A percentile compares a stretch with the other conserved stretches of the same genome.
These are phyloP conservation scores for Ustilago xerochloae DNA, from an alignment of 1,284 basidiomycete species.

Conservation along the genomic window DNA sequence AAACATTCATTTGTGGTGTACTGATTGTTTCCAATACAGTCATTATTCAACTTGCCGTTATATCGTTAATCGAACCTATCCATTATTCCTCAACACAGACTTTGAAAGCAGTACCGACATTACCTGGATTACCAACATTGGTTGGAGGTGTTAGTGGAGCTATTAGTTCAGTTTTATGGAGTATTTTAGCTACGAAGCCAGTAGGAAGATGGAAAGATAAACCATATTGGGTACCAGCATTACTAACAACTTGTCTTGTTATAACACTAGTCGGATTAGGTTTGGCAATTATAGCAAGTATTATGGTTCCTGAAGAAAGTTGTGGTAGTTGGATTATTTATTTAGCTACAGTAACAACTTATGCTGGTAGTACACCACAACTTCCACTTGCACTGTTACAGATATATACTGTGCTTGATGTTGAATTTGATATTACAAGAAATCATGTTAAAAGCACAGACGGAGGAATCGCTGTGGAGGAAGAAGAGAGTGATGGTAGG, in stretches of 20 bases:
- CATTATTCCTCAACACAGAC: not conserved
- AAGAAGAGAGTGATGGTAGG: too few species aligned
- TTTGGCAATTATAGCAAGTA: conserved; percentile 11
- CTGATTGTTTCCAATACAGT: conserved; percentile 27
- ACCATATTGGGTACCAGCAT: conserved; percentile 21
- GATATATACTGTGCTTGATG: conserved; percentile 24
- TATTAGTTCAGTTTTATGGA: conserved; percentile 8
- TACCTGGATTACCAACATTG: conserved; percentile 24
- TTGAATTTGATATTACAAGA: conserved; percentile 13
- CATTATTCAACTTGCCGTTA: conserved; percentile 24
- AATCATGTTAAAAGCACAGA: too few species aligned
- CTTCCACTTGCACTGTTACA: conserved; percentile 29
- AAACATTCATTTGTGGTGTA: conserved; percentile 32
- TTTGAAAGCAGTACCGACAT: conserved; percentile 6
- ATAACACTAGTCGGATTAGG: conserved; percentile 13
- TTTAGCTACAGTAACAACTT: conserved; percentile 10
- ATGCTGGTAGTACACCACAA: conserved; percentile 20
- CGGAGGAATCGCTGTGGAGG: too few species aligned
- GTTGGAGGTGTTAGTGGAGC: conserved; percentile 17
- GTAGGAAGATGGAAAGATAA: not conserved
- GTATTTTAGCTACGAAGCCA: conserved; percentile 3
- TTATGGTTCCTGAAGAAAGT: conserved; percentile 7
- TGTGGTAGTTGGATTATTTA: conserved; percentile 22
- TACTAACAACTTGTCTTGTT: conserved; percentile 13
- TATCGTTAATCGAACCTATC: conserved; percentile 21